Base-by-base conservation (phyloP, 441 rosid genomes). In the Isatis lusitanica region DNA sequence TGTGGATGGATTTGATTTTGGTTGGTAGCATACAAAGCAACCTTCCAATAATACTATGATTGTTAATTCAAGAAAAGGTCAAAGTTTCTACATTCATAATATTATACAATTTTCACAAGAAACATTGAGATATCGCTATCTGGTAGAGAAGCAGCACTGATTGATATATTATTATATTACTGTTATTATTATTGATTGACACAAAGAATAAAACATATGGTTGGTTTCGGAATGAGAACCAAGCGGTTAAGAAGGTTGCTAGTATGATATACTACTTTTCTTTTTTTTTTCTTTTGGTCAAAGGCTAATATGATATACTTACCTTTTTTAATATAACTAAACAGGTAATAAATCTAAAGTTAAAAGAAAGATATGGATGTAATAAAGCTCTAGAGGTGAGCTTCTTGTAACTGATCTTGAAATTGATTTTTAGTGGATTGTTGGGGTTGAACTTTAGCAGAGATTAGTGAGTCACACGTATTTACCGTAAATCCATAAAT, bases 1-100 rank as follows among this genome's bases (percentile, higher is more conserved):
- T 76, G 67, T 76, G 67, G 56, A 57, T 64, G 67, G 38, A 15
- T 36, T 39, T 70, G 16, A 70, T 56, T 47, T 48, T 76, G 71
- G 79, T 76, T 70, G 79, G 79, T 76, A 69, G 53, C 66, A 63
- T n/a, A 61, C n/a, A 17, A 63, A 46, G 53, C 60, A 46, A 63
- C 40, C 47, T 63, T 47, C 15, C 70, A 40, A 18, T 9, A 40
- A 21, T 36, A 52, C 12, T 21, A 15, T 39, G 38, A 21, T 68
- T 53, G 31, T 55, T 53, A 53, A 69, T 63, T 63, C 39, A 1
- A 50, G 47, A 11, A 74, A 68, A 62, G 1, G 70, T 55, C 74
- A 75, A 63, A 53, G n/a, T 35, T 68, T 11, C 16, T 13, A 9
- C 59, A 52, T 61, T 52, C 51, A 26, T 24, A 51, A 9, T 61